Percentiles rank a stretch among this genome's conserved stretches.
Evolutionary conservation across 164 flowering plant species (phyloP).

Genomic region (Vitis vinifera): ASM3070453v1 NC_081821.1:11535501-11536000

Average conservation of each 20-base stretch:
- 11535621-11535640: slow-evolving; percentile 85
- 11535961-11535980: too few species aligned
- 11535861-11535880: neutral
- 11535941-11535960: too few species aligned
- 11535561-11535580: slow-evolving; percentile 80
- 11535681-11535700: slow-evolving; percentile 34
- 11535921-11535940: too few species aligned
- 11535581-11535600: slow-evolving; percentile 91
- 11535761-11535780: neutral
- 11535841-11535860: neutral
- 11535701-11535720: slow-evolving; percentile 7
- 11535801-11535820: neutral
- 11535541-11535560: slow-evolving; percentile 79
- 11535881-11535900: neutral
- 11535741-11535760: neutral
- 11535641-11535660: slow-evolving; percentile 54
- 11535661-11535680: slow-evolving; percentile 36
- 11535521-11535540: slow-evolving; percentile 75
- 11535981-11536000: too few species aligned
- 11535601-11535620: slow-evolving; percentile 93
- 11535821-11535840: neutral
- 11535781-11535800: neutral
- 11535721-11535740: neutral
- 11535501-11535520: slow-evolving; percentile 63
- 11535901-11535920: too few species aligned